Base-by-base conservation (phyloP, 768 basidiomycete species). In the Cyathus striatus region DNA sequence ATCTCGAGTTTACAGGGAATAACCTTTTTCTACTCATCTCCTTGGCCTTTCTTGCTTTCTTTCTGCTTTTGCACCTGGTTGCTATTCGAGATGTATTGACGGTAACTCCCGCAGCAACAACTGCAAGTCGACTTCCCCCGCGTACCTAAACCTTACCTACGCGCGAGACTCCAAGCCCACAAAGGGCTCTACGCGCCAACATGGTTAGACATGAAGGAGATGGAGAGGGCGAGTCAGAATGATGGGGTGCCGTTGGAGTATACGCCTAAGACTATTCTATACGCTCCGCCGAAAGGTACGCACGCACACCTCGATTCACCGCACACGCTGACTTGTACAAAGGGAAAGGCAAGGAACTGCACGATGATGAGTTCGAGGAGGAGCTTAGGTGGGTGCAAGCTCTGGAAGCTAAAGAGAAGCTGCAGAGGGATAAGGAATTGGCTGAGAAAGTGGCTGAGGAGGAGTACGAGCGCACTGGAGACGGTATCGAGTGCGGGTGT, bases 401-500 rank as follows among this genome's bases (percentile, higher is more conserved):
- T 16, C 64, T 61, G 46, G 46, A 64, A 23, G 38, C 27, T 6
- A 44, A 37, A 23, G 48, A 5, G 17, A 39, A 6, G 5, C 61
- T 60, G 25, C 46, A 60, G 20, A 55, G 48, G 21, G 49, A 46
- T 3, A 44, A 43, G 10, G 43, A 47, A 20, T 48, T 61, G 27
- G 59, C 62, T 38, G 59, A 68, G 13, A 48, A 41, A 27, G 58
- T 68, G n/a, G 72, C 70, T 1, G 53, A 59, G 43, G 59, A 72
- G 16, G 69, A 71, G 32, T 63, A 68, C 20, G 66, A 70, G 16
- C 78, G 74, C 23, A 68, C 60, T 6, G 72, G 71, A 6, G 75
- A 69, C 39, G 86, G 83, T 2, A 79, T 93, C 25, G 90, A 93
- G 53, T 94, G 92, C 53, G 86, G 85, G 10, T 94, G 91, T 53